phyloP scores from a whole-genome alignment of 1,284 basidiomycete genomes.

The Tremellales sp. region DNA sequence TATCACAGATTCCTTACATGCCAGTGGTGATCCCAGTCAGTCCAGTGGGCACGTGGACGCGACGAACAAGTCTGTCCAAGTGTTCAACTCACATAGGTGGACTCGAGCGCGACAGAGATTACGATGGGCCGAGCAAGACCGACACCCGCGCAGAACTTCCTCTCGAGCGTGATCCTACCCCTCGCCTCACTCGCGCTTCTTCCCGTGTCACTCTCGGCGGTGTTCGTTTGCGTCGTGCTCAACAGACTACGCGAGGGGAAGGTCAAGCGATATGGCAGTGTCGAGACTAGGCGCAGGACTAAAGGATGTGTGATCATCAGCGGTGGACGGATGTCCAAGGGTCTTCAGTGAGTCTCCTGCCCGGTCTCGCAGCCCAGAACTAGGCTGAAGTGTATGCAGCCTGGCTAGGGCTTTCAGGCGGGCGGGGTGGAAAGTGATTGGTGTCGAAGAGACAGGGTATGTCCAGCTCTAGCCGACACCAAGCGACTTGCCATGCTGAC shows the following conservation, averaged over 20 bases:
- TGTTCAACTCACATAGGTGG: no score
- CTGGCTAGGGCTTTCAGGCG: conserved; percentile 47
- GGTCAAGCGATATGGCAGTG: not conserved
- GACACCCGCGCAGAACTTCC: conserved; percentile 24
- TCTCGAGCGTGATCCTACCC: conserved; percentile 30
- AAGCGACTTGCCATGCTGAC: not conserved
- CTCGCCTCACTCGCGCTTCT: conserved; percentile 21
- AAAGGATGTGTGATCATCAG: conserved; percentile 44
- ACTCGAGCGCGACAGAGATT: no score
- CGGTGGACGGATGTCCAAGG: conserved; percentile 50
- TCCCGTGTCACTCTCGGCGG: conserved; percentile 27
- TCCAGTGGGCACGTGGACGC: no score
- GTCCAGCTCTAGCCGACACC: not conserved
- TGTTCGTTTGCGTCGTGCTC: conserved; percentile 14
- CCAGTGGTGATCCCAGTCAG: no score
- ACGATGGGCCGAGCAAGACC: conserved; percentile 25
- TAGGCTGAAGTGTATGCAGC: conserved; percentile 5
- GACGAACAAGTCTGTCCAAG: no score
- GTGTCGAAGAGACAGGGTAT: conserved; percentile 47
- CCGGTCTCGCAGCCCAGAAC: not conserved
- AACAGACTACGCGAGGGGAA: conserved; percentile 8
- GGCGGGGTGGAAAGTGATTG: conserved; percentile 49
- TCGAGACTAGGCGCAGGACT: conserved; percentile 2
- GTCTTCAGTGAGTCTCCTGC: conserved; percentile 34
- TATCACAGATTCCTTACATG: no score